Base-by-base conservation (phyloP, 1,284 basidiomycete genomes). In the Singerocomus rubriflavus region DNA sequence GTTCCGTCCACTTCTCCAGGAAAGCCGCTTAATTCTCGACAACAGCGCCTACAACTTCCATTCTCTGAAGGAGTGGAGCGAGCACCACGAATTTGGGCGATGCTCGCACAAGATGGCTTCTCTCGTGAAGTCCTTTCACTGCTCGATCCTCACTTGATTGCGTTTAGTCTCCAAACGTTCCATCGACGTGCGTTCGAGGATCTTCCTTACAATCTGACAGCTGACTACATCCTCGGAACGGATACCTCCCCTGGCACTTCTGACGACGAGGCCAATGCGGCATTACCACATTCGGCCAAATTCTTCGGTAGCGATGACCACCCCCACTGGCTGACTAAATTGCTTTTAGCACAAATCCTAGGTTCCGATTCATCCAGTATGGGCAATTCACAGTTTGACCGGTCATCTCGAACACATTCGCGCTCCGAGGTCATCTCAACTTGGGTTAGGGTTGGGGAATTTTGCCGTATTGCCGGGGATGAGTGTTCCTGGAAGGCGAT, bases 401-500 rank as follows among this genome's bases (percentile, higher is more conserved):
- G 72, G n/a, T 73, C 75, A 0, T 77, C 81, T 11, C 78, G 80
- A 7, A 81, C 82, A 6, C 84, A 87, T 60, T 78, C 82, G 0
- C 75, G 88, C 12, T 83, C 85, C 7, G 85, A 86, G 53, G 75
- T 87, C 6, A 81, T 91, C 42, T 77, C 79, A 0, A 74, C 79
- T 0, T 91, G 89, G 88, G 78, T 79, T 6, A 73, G 77, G 44
- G 72, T 90, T 4, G 89, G 82, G 2, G 89, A 91, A 59, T 62
- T 83, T 36, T 85, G 85, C 50, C 75, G 87, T 5, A 61, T 73
- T 17, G 73, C 72, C 4, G 88, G 89, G 0, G 88, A 91, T 57
- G 84, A 85, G 56, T 85, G 84, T 57, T 81, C 86, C 6, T 91
- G 86, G 85, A 76, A 73, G 16, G 88, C 88, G 3, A 84, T 91